Evolutionary conservation across 148 eudicot species (phyloP), one percentile per base, ranked within the genome.

Genomic region (Nepenthes mirabilis): DNA sequence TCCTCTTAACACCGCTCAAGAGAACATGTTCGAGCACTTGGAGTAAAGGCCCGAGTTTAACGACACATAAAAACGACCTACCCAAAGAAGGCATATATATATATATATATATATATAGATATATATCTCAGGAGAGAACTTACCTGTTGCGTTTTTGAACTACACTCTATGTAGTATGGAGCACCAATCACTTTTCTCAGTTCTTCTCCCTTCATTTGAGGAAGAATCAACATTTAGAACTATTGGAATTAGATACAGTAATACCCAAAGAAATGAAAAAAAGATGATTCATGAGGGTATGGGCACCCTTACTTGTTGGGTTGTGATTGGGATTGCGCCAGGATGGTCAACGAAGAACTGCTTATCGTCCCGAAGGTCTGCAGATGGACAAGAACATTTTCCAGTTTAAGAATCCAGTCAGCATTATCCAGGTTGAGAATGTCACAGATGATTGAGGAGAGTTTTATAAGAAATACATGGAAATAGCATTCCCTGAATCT

Each of bases 141-240:
- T 36, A 88, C 99, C 96, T 93, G 99, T 70, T 93, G 99, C 59
- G 99, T 88, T 77, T 84, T 88, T 5, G 99, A 93, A 77, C 99
- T 93, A 83, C 99, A 93, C 61, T 93, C 99, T 63, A 93, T 79
- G 49, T 93, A 93, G 68, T 96, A 88, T 32, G 96, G 91, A 55
- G 95, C 99, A 49, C 99, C 99, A 63, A 93, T 89, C 77, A 89
- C 96, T 73, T 86, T 88, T 72, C 99, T 77, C 63, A 93, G 76
- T 70, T 93, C 99, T 74, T 93, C 99, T 34, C 99, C 99, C 99
- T 84, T 23, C 7, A 49, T 10, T 6, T n/a, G 14, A 49, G 52
- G n/a, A 5, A 12, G 14, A 49, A 49, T 6, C 45, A 40, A 40
- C 45, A 40, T 3, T 40, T 40, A 45, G 52, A 5, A 11, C 13